Base-by-base conservation (phyloP, 2,329 filamentous ascomycete genomes). In the Zarea fungicola region DNA sequence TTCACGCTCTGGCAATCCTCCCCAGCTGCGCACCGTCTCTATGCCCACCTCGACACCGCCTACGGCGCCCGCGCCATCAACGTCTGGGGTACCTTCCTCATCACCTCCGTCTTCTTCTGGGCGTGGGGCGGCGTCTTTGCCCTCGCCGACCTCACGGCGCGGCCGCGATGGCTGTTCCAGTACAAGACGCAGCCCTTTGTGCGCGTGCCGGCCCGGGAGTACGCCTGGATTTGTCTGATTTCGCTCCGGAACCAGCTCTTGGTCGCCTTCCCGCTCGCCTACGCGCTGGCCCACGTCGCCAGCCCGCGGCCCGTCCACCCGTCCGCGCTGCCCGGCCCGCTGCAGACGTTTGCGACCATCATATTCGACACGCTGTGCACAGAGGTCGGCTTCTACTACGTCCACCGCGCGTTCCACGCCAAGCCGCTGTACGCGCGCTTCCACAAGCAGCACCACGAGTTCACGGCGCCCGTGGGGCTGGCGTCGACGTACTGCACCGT, bases 361-460 rank as follows among this genome's bases (percentile, higher is more conserved):
- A 6, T 51, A 22, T 54, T 55, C 21, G 54, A 55, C 45, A 18
- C 49, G 9, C 31, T 54, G 11, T 55, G 54, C 41, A 54, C 50
- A 48, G 75, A 78, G 55, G 54, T 66, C 3, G 52, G 73, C 8
- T 78, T 78, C 60, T 78, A 78, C 60, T 76, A 76, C 55, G 54
- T 63, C 43, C 76, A 79, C 60, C 71, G 75, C 11, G 52, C 72
- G 9, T 64, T 79, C 16, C 76, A 78, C 58, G 57, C 63, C 8
- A 70, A 66, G 1, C 51, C 46, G 9, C 58, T 76, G 9, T 78
- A 78, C 64, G 56, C 59, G 11, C 55, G 55, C 25, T 69, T 78
- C 53, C 76, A 78, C 63, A 77, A 77, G 51, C 64, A 64, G 32
- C 76, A 79, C 57, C 75, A 79, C 62, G 62, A 63, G 23, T 78